phyloP scores from a whole-genome alignment of 768 basidiomycete species.

The Boletus edulis region DNA sequence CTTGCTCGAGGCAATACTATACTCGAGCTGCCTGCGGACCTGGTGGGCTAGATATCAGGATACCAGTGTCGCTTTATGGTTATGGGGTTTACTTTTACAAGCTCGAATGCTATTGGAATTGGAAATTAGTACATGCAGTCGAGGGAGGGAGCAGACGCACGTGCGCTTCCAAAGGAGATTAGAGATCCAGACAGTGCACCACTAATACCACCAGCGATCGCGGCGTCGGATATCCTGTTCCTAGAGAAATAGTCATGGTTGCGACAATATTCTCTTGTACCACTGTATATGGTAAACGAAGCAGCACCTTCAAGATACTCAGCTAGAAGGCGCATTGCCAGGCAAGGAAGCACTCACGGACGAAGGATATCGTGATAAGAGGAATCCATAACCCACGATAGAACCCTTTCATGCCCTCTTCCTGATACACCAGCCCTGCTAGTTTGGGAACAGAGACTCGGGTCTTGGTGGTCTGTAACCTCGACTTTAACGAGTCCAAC shows the following conservation, averaged over 20 bases:
- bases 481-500: constrained; percentile 93
- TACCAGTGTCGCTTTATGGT: background rate
- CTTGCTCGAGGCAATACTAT: constrained; percentile 80
- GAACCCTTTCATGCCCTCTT: constrained; percentile 87
- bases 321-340: constrained; percentile 1
- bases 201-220: constrained; percentile 74
- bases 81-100: constrained; percentile 72
- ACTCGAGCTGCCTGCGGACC: constrained; percentile 92
- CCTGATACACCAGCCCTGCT: constrained; percentile 70
- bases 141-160: constrained; percentile 46
- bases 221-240: constrained; percentile 63
- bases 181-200: constrained; percentile 88
- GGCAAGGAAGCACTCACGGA: constrained; percentile 60
- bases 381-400: constrained; percentile 92
- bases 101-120: constrained; percentile 69
- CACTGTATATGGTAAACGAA: constrained; percentile 87
- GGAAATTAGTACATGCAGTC: constrained; percentile 19
- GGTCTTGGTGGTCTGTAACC: constrained; percentile 81
- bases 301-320: constrained; percentile 60
- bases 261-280: constrained; percentile 73
- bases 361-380: constrained; percentile 92
- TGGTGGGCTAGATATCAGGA: constrained; percentile 31
- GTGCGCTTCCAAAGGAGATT: constrained; percentile 87
- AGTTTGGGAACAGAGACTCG: constrained; percentile 71
- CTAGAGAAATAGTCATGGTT: constrained; percentile 56